Conservation (phyloP, 768 basidiomycete genomes). For the Solioccasus polychromus region DNA sequence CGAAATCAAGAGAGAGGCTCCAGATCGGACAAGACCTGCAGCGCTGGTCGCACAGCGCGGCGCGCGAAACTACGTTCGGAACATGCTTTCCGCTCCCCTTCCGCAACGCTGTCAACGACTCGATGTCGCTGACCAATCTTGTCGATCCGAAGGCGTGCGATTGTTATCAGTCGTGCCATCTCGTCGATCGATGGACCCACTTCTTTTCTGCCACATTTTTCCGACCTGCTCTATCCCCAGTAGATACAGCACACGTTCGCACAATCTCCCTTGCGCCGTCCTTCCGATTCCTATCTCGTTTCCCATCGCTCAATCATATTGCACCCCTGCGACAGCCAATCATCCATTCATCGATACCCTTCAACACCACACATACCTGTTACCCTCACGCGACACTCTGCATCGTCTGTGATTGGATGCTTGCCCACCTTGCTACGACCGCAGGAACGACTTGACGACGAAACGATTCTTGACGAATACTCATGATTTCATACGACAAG, state of each 20-base stretch:
- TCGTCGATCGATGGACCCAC: conserved; percentile 46
- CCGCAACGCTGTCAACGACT: conserved; percentile 33
- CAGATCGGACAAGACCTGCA: conserved; percentile 17
- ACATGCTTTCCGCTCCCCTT: conserved; percentile 12
- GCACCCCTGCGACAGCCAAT: conserved; percentile 24
- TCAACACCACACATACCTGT: conserved; percentile 12
- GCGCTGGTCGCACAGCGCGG: conserved; percentile 37
- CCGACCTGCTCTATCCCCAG: conserved; percentile 20
- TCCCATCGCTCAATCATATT: conserved; percentile 21
- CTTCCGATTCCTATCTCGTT: conserved; percentile 11
- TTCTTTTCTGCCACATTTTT: conserved; percentile 26
- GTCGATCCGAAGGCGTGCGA: conserved; percentile 35
- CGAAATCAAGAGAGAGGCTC: conserved; percentile 25
- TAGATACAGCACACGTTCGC: conserved; percentile 28
- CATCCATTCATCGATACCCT: conserved; percentile 25
- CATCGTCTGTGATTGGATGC: conserved; percentile 15
- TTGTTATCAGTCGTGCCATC: conserved; percentile 32
- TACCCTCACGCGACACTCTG: conserved; percentile 17
- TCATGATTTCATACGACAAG: conserved; percentile 30
- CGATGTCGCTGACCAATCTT: conserved; percentile 37
- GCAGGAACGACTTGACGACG: conserved; percentile 33
- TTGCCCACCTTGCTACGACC: conserved; percentile 29
- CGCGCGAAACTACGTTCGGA: conserved; percentile 26
- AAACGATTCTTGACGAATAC: conserved; percentile 38
- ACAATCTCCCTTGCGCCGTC: conserved; percentile 23